Conservation (phyloP, 1,284 basidiomycete species). For the Phellopilus nigrolimitatus region DNA sequence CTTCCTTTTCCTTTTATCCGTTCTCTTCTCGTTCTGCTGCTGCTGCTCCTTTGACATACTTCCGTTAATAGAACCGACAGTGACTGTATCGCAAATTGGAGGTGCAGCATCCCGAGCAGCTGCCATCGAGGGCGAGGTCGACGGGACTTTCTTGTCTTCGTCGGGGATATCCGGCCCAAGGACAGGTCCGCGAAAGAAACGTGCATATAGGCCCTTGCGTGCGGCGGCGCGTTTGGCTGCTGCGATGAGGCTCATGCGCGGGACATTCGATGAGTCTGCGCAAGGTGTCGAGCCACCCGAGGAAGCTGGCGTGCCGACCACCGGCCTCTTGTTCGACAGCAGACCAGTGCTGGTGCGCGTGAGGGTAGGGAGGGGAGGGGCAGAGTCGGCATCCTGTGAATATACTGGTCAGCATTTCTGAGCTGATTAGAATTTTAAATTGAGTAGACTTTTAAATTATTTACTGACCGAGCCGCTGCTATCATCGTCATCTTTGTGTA, state of each 20-base stretch:
- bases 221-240: slow-evolving; percentile 77
- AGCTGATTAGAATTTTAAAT: background rate
- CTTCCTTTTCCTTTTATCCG: slow-evolving; percentile 9
- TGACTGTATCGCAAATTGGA: background rate
- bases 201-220: slow-evolving; percentile 66
- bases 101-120: background rate
- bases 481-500: slow-evolving; percentile 49
- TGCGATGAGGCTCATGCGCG: slow-evolving; percentile 51
- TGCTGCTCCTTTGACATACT: slow-evolving; percentile 10
- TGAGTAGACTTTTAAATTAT: background rate
- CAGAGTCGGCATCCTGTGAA: slow-evolving; percentile 27
- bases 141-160: slow-evolving; percentile 5
- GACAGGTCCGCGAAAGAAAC: slow-evolving; percentile 74
- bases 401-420: slow-evolving; percentile 9
- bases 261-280: slow-evolving; percentile 26
- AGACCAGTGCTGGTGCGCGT: slow-evolving; percentile 72
- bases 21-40: slow-evolving; percentile 9
- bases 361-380: slow-evolving; percentile 30
- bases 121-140: background rate
- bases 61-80: slow-evolving; percentile 2
- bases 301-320: slow-evolving; percentile 41
- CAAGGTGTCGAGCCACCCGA: slow-evolving; percentile 42
- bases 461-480: slow-evolving; percentile 27
- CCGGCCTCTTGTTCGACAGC: slow-evolving; percentile 64
- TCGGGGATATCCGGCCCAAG: slow-evolving; percentile 41